Conservation (phyloP, 2,329 filamentous ascomycete species). For the Pseudocercospora musae region DNA sequence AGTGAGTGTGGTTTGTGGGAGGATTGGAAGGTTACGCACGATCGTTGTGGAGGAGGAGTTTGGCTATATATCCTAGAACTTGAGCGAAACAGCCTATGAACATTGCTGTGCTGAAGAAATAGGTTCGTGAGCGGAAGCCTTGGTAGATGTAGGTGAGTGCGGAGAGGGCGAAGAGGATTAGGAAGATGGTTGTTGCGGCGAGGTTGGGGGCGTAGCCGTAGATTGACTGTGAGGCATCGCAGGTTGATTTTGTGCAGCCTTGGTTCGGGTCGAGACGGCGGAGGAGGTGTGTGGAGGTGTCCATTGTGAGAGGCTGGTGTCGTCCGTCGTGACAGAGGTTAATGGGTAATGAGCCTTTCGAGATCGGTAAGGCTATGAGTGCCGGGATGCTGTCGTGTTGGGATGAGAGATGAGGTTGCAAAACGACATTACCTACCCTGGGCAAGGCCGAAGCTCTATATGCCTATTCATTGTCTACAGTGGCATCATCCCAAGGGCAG, state of each 20-base stretch:
- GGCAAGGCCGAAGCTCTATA: not conserved
- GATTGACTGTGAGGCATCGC: conserved; percentile 24
- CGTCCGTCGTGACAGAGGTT: no score
- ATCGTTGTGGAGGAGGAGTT: conserved; percentile 41
- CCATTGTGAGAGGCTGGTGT: conserved; percentile 7
- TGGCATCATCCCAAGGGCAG: not conserved
- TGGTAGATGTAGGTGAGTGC: conserved; percentile 33
- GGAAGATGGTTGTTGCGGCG: conserved; percentile 40
- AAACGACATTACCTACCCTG: not conserved
- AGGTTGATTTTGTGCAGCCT: conserved; percentile 31
- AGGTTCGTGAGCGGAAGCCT: conserved; percentile 34
- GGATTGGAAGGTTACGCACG: conserved; percentile 13
- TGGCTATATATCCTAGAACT: conserved; percentile 43
- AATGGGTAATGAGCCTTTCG: no score
- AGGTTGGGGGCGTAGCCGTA: conserved; percentile 39
- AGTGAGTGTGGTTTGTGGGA: no score
- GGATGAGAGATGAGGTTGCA: not conserved
- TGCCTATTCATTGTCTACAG: not conserved
- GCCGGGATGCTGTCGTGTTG: no score
- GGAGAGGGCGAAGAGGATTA: conserved; percentile 36
- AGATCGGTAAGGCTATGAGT: no score
- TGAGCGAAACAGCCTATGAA: conserved; percentile 44
- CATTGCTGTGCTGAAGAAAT: conserved; percentile 43
- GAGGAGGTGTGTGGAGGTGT: conserved; percentile 13
- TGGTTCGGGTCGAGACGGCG: conserved; percentile 25